phyloP scores from a whole-genome alignment of 2,329 filamentous ascomycete genomes.

The Paramyrothecium sp. region DNA sequence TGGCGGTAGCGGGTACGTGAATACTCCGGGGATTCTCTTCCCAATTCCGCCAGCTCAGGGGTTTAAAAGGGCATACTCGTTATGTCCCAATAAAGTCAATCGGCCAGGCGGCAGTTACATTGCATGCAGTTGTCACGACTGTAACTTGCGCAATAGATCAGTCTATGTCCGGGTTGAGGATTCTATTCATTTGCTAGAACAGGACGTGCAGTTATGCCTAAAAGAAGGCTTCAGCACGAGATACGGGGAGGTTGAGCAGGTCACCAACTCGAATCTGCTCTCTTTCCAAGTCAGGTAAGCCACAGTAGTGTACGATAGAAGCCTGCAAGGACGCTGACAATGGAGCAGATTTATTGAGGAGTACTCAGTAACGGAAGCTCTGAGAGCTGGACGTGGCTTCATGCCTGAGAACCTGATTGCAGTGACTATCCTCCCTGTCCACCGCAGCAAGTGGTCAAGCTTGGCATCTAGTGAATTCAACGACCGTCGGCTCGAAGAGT shows the following conservation, averaged over 20 bases:
- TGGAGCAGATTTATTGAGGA: slow-evolving; percentile 22
- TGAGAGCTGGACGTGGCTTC: slow-evolving; percentile 15
- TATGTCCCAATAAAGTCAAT: no score
- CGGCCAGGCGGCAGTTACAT: slow-evolving; percentile 14
- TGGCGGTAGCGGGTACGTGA: no score
- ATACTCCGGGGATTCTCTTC: no score
- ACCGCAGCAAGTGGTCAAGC: slow-evolving; percentile 30
- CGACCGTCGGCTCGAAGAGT: not conserved
- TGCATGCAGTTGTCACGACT: slow-evolving; percentile 26
- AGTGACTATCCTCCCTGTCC: slow-evolving; percentile 21
- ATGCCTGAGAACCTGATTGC: slow-evolving; percentile 23
- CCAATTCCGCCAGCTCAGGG: no score
- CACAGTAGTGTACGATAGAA: not conserved
- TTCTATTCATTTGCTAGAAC: not conserved
- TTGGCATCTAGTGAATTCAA: not conserved
- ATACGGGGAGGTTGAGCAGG: slow-evolving; percentile 29
- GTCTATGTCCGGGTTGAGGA: slow-evolving; percentile 22
- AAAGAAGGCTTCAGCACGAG: slow-evolving; percentile 22
- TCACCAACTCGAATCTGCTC: slow-evolving; percentile 4
- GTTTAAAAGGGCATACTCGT: no score
- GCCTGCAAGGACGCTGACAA: not conserved
- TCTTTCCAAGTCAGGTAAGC: not conserved
- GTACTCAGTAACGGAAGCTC: slow-evolving; percentile 21
- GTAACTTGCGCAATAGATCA: slow-evolving; percentile 27
- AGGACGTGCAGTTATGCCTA: slow-evolving; percentile 14